Evolutionary conservation across 768 basidiomycete species (phyloP), one percentile per base, ranked within the genome.

Genomic region (Leccinum truebloodii): DNA sequence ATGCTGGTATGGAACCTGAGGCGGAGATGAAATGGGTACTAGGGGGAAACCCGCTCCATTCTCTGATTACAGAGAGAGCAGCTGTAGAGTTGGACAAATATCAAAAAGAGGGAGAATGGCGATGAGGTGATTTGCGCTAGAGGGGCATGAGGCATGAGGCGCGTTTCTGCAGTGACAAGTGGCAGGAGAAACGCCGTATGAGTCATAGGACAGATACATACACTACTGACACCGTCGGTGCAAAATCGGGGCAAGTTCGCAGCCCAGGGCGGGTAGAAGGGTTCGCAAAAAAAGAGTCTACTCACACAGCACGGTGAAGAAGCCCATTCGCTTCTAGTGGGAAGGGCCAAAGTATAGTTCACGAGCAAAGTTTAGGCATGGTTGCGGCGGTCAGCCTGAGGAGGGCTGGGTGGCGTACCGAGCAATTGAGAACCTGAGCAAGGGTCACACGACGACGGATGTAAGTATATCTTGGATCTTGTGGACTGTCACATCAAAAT

Each of bases 1-100:
- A 41, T 24, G 48, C 12, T 26, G 24, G 22, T 49, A 52, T 54
- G 58, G 55, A 60, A 56, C 32, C 41, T 44, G 41, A 30, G 66
- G 72, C 70, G 70, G 74, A 75, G 64, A 75, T 75, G 74, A 75
- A 75, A 52, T 35, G 55, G 55, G 41, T 58, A 60, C 20, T 59
- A 24, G 52, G 32, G 58, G 35, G 30, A 39, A 50, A 52, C 22
- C 34, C n/a, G 39, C 53, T 68, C 62, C 64, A 71, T 74, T 71
- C 58, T 51, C 10, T 65, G 69, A 55, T 57, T 44, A 53, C 24
- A 52, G 35, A 54, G 35, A 57, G n/a, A 44, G 41, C 20, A 20
- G 55, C 55, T 55, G 49, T 54, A 53, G 59, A 48, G 51, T 34
- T 58, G 55, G 69, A 50, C 26, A 48, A 44, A 46, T 61, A 46